Base-by-base conservation (phyloP, 768 basidiomycete species). In the Lepiota venenata region DNA sequence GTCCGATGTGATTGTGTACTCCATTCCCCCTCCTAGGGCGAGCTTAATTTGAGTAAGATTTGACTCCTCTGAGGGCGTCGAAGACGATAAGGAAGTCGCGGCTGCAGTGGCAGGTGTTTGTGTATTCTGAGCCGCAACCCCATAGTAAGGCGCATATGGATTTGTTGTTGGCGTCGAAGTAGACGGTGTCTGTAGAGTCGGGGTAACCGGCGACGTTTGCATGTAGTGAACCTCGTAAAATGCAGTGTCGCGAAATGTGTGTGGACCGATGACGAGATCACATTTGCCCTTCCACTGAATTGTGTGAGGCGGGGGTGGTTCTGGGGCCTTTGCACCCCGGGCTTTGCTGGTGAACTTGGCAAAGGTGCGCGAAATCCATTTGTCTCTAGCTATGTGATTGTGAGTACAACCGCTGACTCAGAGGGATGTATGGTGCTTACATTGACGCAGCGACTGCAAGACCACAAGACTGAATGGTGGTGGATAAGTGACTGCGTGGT, bases 141-240 rank as follows among this genome's bases (percentile, higher is more conserved):
- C 21, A 41, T 16, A 25, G 49, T 37, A 47, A 41, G 41, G 38
- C 32, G 48, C 54, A 55, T 47, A 45, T 12, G 43, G 6, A 27
- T 32, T 32, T 32, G n/a, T 39, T 16, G 52, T 42, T 47, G 46
- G 22, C 12, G 36, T 25, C 11, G 52, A 21, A 35, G 47, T 37
- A 36, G 56, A 52, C 6, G 60, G 41, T 38, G 47, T 22, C 47
- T 50, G 51, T 11, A 59, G 52, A 36, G 56, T 58, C 35, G 48
- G 60, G 9, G 62, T 43, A 22, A 52, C 43, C 15, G 61, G 55
- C 40, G 56, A 49, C 7, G 60, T 49, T 45, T 61, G 69, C 16
- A 83, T 74, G 67, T 91, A 91, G 62, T 84, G 79, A 8, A 87
- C 85, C 68, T 92, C 88, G 58, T 83, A 90, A 56, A 93, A 72